Percentiles rank a stretch among this genome's conserved stretches.
phyloP scores from a whole-genome alignment of 768 basidiomycete species.

The Boletellus sp. region DNA sequence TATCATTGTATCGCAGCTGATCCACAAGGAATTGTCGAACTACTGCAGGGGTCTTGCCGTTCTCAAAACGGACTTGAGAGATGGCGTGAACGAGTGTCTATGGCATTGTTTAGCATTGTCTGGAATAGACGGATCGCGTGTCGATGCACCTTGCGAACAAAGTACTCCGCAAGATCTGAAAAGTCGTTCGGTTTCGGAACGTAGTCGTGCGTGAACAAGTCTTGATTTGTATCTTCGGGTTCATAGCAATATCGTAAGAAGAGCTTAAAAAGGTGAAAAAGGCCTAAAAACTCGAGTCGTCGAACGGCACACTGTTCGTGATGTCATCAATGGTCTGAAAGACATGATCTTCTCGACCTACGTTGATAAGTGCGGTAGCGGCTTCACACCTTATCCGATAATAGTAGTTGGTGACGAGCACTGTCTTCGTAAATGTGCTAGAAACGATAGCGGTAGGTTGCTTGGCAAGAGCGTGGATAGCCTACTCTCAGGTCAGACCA shows the following conservation, averaged over 20 bases:
- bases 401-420: slow-evolving; percentile 93
- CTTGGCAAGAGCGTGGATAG: slow-evolving; percentile 81
- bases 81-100: slow-evolving; percentile 80
- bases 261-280: slow-evolving; percentile 94
- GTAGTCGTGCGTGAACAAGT: slow-evolving; percentile 81
- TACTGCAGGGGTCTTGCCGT: slow-evolving; percentile 80
- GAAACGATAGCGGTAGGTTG: slow-evolving; percentile 83
- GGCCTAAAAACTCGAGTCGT: slow-evolving; percentile 79
- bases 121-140: background rate
- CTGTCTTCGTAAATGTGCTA: slow-evolving; percentile 88
- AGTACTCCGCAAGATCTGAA: slow-evolving; percentile 86
- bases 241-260: slow-evolving; percentile 90
- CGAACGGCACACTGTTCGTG: slow-evolving; percentile 72
- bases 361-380: slow-evolving; percentile 75
- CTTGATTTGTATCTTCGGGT: slow-evolving; percentile 74
- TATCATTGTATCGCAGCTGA: slow-evolving; percentile 93
- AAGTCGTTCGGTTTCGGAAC: slow-evolving; percentile 97
- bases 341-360: slow-evolving; percentile 37
- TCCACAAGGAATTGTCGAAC: slow-evolving; percentile 88
- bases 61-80: slow-evolving; percentile 81
- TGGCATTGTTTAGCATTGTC: slow-evolving; percentile 4
- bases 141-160: slow-evolving; percentile 77
- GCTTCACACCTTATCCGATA: slow-evolving; percentile 96
- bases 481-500: slow-evolving; percentile 47
- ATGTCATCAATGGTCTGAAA: slow-evolving; percentile 11